A percentile compares a stretch with the other conserved stretches of the same genome.
These are phyloP conservation scores for Colletotrichum siamense DNA, from an alignment of 2,329 filamentous ascomycete genomes.

Conservation along the genomic window DNA sequence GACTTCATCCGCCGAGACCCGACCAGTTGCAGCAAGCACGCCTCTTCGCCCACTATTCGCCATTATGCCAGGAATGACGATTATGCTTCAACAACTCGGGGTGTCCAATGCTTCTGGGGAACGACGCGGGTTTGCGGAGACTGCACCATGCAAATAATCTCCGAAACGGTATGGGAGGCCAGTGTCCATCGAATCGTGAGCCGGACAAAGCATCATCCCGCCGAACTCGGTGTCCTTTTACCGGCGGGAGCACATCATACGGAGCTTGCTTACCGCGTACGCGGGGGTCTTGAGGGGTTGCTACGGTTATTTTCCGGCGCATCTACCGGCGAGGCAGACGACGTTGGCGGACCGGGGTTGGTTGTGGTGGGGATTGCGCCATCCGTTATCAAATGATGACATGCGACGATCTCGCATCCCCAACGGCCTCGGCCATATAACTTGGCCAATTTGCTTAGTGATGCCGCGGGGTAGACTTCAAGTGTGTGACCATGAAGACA, in stretches of 20 bases:
- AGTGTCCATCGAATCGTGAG: not conserved
- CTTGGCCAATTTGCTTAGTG: not conserved
- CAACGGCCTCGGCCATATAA: not conserved
- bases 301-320: not conserved
- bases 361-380: slow-evolving; percentile 17
- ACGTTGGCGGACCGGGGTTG: not conserved
- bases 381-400: slow-evolving; percentile 24
- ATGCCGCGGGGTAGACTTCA: slow-evolving; percentile 8
- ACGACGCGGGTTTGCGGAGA: slow-evolving; percentile 3
- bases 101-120: not conserved
- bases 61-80: slow-evolving; percentile 19
- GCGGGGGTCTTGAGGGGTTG: not conserved
- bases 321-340: not conserved
- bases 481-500: not conserved
- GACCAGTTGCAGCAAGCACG: not conserved
- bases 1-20: not conserved
- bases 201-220: not conserved
- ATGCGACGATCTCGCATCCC: slow-evolving; percentile 8
- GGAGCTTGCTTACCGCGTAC: not conserved
- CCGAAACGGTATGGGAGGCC: not conserved
- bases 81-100: not conserved
- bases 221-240: not conserved
- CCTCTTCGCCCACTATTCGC: slow-evolving; percentile 7
- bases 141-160: not conserved
- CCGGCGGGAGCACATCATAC: not conserved